A percentile compares a stretch with the other conserved stretches of the same genome.
Conservation (phyloP, 768 basidiomycete species). For the Coprinellus micaceus region DNA sequence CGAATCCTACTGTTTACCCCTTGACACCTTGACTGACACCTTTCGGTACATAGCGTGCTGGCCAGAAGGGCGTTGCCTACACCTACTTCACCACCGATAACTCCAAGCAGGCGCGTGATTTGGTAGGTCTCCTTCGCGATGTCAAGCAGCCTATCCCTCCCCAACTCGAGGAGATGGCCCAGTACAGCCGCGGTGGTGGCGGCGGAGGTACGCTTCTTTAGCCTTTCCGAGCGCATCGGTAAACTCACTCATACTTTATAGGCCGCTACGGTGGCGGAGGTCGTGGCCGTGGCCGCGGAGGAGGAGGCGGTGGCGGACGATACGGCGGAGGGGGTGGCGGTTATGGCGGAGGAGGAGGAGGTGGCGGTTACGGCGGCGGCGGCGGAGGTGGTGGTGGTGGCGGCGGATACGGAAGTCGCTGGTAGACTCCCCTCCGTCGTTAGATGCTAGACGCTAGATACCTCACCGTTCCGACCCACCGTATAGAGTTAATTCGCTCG, state of each 20-base stretch:
- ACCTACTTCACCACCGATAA: constrained; percentile 98
- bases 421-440: constrained; percentile 27
- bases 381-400: constrained; percentile 41
- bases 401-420: constrained; percentile 31
- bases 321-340: constrained; percentile 34
- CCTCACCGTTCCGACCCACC: neutral
- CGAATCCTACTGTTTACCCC: no score
- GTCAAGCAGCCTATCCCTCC: constrained; percentile 84
- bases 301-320: neutral
- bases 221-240: neutral
- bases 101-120: constrained; percentile 89
- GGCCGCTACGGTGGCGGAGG: constrained; percentile 56
- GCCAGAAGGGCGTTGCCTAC: constrained; percentile 87
- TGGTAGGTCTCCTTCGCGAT: constrained; percentile 80
- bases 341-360: constrained; percentile 37
- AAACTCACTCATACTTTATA: constrained; percentile 24
- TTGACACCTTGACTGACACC: no score
- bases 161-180: constrained; percentile 90
- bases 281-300: constrained; percentile 27
- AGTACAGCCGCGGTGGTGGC: constrained; percentile 80
- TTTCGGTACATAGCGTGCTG: constrained; percentile 62
- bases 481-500: neutral
- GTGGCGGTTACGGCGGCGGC: constrained; percentile 41
- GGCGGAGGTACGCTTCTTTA: constrained; percentile 52
- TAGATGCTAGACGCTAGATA: neutral